These are phyloP conservation scores for Dendrobium nobile DNA, from an alignment of 106 monocot genomes.

Conservation along the genomic window DNA sequence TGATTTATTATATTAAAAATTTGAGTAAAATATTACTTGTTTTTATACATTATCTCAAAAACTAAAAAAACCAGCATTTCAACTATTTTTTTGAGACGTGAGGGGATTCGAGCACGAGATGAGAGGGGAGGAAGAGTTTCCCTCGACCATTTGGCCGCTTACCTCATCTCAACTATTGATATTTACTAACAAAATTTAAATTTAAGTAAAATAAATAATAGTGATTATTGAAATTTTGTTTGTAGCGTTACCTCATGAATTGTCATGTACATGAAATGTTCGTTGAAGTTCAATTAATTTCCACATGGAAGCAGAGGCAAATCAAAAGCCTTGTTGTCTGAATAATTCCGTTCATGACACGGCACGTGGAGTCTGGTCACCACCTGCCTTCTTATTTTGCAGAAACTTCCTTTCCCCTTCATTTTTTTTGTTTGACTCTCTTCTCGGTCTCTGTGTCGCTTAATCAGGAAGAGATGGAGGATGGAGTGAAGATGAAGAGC, in stretches of 20 bases:
- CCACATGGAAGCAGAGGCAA: background rate
- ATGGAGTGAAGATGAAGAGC: conserved; percentile 41
- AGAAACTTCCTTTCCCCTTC: background rate
- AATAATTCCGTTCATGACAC: background rate
- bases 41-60: too few species aligned
- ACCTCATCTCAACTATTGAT: too few species aligned
- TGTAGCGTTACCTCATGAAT: background rate
- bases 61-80: too few species aligned
- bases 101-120: too few species aligned
- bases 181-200: background rate
- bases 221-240: background rate
- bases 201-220: too few species aligned
- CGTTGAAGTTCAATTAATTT: background rate
- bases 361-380: background rate
- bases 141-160: too few species aligned
- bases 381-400: background rate
- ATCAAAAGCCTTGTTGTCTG: background rate
- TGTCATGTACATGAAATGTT: background rate
- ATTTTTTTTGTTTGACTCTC: background rate
- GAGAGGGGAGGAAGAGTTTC: too few species aligned
- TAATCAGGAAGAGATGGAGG: conserved; percentile 10
- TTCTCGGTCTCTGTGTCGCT: background rate
- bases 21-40: too few species aligned
- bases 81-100: too few species aligned
- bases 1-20: too few species aligned